Evolutionary conservation across 2,329 filamentous ascomycete species (phyloP).

Genomic region (Exophiala sp.): DNA sequence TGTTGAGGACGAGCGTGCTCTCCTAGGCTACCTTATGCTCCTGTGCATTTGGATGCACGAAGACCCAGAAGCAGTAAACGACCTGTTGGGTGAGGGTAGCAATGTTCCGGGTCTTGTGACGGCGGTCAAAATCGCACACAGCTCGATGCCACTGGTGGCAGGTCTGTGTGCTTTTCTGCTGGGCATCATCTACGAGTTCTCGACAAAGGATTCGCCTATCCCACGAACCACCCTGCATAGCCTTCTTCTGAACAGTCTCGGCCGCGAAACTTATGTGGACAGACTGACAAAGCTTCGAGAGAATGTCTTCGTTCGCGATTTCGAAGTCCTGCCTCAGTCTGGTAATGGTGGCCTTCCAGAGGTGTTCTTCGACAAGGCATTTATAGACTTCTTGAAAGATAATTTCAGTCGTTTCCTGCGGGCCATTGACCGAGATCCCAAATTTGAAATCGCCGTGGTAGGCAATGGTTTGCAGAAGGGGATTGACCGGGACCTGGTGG

Average conservation of each 20-base stretch:
- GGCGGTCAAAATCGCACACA: constrained; percentile 57
- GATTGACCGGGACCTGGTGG: constrained; percentile 87
- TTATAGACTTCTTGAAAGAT: constrained; percentile 92
- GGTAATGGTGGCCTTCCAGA: constrained; percentile 59
- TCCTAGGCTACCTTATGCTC: constrained; percentile 82
- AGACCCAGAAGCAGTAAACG: constrained; percentile 82
- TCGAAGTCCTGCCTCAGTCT: constrained; percentile 71
- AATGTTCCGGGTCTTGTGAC: constrained; percentile 83
- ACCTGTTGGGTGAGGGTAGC: constrained; percentile 86
- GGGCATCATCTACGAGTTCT: constrained; percentile 91
- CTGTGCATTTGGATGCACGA: constrained; percentile 88
- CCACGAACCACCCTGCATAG: constrained; percentile 73
- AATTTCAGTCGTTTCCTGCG: constrained; percentile 81
- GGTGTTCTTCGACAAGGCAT: constrained; percentile 77
- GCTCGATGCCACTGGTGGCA: constrained; percentile 62
- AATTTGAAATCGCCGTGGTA: constrained; percentile 74
- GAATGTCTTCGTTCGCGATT: constrained; percentile 75
- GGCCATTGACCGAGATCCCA: constrained; percentile 85
- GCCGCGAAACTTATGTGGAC: constrained; percentile 81
- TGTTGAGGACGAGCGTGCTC: constrained; percentile 69
- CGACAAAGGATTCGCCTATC: constrained; percentile 91
- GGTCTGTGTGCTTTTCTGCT: constrained; percentile 79
- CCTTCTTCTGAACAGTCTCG: constrained; percentile 68
- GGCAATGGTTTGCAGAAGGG: constrained; percentile 77
- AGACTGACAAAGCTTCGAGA: constrained; percentile 70